phyloP scores from a whole-genome alignment of 164 flowering plant species.

The Sedum album region DNA sequence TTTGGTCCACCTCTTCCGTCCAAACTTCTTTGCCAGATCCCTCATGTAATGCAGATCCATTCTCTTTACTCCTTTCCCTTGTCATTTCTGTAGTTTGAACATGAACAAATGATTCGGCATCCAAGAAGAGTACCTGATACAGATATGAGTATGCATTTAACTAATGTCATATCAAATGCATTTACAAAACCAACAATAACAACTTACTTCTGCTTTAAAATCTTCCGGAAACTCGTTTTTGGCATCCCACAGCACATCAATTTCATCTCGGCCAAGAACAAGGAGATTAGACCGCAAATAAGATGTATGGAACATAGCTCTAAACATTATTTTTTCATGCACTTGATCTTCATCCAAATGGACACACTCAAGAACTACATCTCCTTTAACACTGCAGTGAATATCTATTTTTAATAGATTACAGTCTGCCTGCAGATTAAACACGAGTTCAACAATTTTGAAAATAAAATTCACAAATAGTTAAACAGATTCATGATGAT shows the following conservation, averaged over 20 bases:
- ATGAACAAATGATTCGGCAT: conserved; percentile 51
- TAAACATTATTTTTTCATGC: conserved; percentile 74
- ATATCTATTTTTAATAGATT: conserved; percentile 57
- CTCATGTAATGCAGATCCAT: conserved; percentile 51
- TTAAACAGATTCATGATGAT: conserved; percentile 6
- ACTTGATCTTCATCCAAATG: conserved; percentile 56
- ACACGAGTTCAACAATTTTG: not conserved
- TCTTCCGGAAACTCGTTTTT: conserved; percentile 69
- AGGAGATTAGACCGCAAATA: conserved; percentile 62
- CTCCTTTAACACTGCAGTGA: conserved; percentile 78
- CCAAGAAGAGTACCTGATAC: conserved; percentile 78
- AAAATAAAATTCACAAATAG: not conserved
- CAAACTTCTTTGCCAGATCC: conserved; percentile 22
- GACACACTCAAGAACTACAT: conserved; percentile 86
- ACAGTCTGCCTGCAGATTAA: conserved; percentile 52
- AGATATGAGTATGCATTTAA: conserved; percentile 37
- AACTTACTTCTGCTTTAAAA: conserved; percentile 80
- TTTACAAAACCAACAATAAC: conserved; percentile 11
- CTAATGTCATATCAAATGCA: conserved; percentile 23
- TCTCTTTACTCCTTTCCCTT: conserved; percentile 39
- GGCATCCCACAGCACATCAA: conserved; percentile 76
- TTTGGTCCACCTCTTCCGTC: conserved; percentile 37
- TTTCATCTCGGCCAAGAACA: conserved; percentile 61
- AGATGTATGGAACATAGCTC: conserved; percentile 80
- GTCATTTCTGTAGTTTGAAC: conserved; percentile 31